Evolutionary conservation across 192 early-diverging fungal species (phyloP).

Genomic region (Coemansia sp.): DNA sequence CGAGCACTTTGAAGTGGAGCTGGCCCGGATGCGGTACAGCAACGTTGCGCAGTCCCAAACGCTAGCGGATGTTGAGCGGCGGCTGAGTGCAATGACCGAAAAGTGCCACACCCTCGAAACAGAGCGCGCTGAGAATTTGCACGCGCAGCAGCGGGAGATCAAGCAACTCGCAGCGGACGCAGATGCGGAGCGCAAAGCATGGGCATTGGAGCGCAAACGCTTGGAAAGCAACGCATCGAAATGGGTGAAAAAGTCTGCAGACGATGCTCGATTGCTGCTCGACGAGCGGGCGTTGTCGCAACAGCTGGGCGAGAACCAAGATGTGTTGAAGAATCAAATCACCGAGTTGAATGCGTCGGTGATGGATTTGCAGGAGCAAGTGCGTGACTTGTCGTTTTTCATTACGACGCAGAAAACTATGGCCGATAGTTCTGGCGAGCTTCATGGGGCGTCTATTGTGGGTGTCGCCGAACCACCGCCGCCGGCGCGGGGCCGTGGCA

Average conservation of each 20-base stretch:
- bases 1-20: slow-evolving; percentile 74
- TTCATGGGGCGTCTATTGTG: slow-evolving; percentile 22
- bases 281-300: slow-evolving; percentile 43
- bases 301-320: slow-evolving; percentile 65
- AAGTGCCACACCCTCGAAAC: slow-evolving; percentile 13
- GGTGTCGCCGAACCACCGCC: slow-evolving; percentile 11
- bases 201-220: slow-evolving; percentile 40
- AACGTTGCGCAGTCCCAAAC: slow-evolving; percentile 58
- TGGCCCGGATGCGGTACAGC: slow-evolving; percentile 58
- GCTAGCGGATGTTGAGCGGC: slow-evolving; percentile 27
- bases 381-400: slow-evolving; percentile 88
- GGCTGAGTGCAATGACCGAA: slow-evolving; percentile 3
- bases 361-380: slow-evolving; percentile 76
- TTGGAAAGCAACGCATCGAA: slow-evolving; percentile 55
- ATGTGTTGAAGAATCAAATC: slow-evolving; percentile 55
- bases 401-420: slow-evolving; percentile 66
- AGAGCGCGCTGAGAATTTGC: slow-evolving; percentile 1
- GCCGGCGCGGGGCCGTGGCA: background rate
- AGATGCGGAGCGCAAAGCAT: slow-evolving; percentile 55
- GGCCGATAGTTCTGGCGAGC: slow-evolving; percentile 34
- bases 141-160: slow-evolving; percentile 17
- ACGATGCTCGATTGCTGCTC: slow-evolving; percentile 69
- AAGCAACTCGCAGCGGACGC: slow-evolving; percentile 26
- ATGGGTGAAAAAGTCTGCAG: slow-evolving; percentile 60
- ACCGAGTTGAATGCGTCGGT: slow-evolving; percentile 59